Base-by-base conservation (phyloP, 1,284 basidiomycete genomes). In the Sanghuangporus sanghuang region DNA sequence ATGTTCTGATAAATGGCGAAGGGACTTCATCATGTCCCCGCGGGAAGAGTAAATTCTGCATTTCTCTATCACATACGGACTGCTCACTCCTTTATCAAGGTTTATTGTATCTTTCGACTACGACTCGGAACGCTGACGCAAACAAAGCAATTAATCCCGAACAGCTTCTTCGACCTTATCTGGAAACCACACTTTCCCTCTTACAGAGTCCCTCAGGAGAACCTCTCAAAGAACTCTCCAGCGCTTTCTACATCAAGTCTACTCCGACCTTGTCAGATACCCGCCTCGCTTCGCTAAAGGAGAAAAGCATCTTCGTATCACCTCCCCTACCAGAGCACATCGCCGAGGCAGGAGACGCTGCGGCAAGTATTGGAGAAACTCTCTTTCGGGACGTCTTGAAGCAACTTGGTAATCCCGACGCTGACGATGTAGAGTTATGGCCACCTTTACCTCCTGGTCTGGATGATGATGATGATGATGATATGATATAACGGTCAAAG, bases 11-110 rank as follows among this genome's bases (percentile, higher is more conserved):
- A 57, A 89, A 90, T 48, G 96, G 96, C 6, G 86, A 92, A 71
- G 90, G 88, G 8, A 94, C 91, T 0, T 85, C 96, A 75, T 90
- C 92, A 7, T 86, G 93, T 62, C 96, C 96, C 0, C 78, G 82
- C 60, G 92, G 88, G 1, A 90, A 90, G 82, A 92, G 94, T 94
- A 73, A 72, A 85, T 44, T 57, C 14, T 73, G 44, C 48, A 46
- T n/a, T 42, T 32, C 27, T 44, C 7, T 48, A 27, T 60, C 23
- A 46, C 27, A 39, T 57, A 61, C 48, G 1, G 44, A 56, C 40
- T 46, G 8, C 62, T 35, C 63, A 53, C 16, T 64, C 35, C 11
- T 62, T 3, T 35, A n/a, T 56, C 8, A 64, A 90, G 89, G 79
- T 77, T 79, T 90, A 18, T 54, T 89, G 2, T 87, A 91, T 69